Evolutionary conservation across 1,284 basidiomycete species (phyloP).

Genomic region (Leccinum subrobustum): DNA sequence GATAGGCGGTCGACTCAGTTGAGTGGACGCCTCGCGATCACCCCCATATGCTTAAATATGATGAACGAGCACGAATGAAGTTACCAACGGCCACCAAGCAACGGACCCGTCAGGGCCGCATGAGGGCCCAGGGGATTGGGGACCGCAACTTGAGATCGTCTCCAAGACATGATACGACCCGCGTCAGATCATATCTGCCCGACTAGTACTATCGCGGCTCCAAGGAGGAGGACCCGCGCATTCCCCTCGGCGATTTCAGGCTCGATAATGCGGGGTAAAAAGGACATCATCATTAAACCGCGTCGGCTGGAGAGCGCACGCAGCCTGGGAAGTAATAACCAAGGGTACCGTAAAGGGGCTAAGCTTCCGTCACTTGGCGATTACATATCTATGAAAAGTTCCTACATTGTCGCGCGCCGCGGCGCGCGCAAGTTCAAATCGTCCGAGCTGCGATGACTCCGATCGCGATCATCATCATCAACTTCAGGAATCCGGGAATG

Average conservation of each 20-base stretch:
- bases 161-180: not conserved
- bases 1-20: conserved; percentile 8
- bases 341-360: not conserved
- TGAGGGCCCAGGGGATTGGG: not conserved
- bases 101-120: not conserved
- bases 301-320: not conserved
- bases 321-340: not conserved
- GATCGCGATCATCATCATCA: conserved; percentile 15
- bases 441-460: not conserved
- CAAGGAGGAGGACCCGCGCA: not conserved
- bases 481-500: not conserved
- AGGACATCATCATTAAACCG: not conserved
- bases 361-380: not conserved
- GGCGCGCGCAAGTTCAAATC: not conserved
- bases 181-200: not conserved
- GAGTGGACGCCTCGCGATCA: conserved; percentile 2
- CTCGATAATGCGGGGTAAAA: not conserved
- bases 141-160: not conserved
- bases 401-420: not conserved
- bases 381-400: not conserved
- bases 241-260: not conserved
- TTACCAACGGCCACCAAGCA: not conserved
- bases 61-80: not conserved
- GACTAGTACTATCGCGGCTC: not conserved
- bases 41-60: not conserved